A percentile compares a stretch with the other conserved stretches of the same genome.
Evolutionary conservation across 2,329 filamentous ascomycete genomes (phyloP).

Genomic region (Trichophyton verrucosum): DNA sequence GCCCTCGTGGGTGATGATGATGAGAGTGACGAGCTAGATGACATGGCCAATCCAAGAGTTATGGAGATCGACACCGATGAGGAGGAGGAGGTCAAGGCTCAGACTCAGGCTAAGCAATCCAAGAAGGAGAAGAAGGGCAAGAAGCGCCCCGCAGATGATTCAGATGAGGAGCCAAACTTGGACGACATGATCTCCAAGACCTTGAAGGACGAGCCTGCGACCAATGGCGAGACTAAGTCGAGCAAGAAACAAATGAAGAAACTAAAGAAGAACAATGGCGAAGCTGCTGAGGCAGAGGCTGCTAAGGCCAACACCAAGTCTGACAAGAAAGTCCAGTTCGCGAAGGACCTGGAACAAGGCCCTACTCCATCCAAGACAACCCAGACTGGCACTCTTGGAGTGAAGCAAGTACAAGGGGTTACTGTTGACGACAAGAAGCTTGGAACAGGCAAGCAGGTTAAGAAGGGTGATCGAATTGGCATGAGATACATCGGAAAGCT

Average conservation of each 20-base stretch:
- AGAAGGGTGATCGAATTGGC: slow-evolving; percentile 79
- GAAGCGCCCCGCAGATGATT: slow-evolving; percentile 71
- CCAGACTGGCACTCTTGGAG: slow-evolving; percentile 47
- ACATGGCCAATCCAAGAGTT: slow-evolving; percentile 65
- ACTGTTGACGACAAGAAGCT: slow-evolving; percentile 92
- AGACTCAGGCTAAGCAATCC: slow-evolving; percentile 32
- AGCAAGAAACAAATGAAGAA: slow-evolving; percentile 98
- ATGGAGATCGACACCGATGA: slow-evolving; percentile 73
- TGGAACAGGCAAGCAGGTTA: slow-evolving; percentile 70
- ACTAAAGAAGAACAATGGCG: slow-evolving; percentile 95
- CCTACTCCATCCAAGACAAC: slow-evolving; percentile 58
- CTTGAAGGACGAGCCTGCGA: slow-evolving; percentile 37
- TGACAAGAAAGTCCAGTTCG: slow-evolving; percentile 96
- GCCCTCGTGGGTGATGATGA: slow-evolving; percentile 43
- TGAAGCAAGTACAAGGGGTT: slow-evolving; percentile 76
- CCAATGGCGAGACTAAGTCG: slow-evolving; percentile 50
- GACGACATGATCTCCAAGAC: slow-evolving; percentile 77
- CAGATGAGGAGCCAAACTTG: slow-evolving; percentile 51
- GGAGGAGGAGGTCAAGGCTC: slow-evolving; percentile 64
- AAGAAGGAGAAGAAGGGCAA: slow-evolving; percentile 69
- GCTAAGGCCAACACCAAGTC: slow-evolving; percentile 46
- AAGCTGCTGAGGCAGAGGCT: slow-evolving; percentile 49
- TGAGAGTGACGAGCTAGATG: slow-evolving; percentile 66
- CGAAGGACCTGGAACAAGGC: slow-evolving; percentile 96
- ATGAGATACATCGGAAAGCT: slow-evolving; percentile 99